phyloP scores from a whole-genome alignment of 2,329 filamentous ascomycete species.

The Colletotrichum tabaci region DNA sequence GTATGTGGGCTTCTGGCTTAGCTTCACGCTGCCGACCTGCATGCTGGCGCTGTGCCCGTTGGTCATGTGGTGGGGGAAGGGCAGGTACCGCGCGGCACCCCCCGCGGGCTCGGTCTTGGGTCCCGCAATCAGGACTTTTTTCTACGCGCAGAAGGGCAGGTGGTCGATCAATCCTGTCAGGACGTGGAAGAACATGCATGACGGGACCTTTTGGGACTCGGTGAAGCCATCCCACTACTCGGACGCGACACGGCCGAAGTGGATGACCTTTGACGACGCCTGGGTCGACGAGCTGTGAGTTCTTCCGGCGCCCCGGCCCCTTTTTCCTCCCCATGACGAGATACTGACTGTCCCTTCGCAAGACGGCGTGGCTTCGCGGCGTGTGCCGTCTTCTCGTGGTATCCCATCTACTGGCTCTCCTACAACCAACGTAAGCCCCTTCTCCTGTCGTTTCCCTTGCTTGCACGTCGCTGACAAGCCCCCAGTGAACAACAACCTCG shows the following conservation, averaged over 20 bases:
- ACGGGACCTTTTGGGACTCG: slow-evolving; percentile 74
- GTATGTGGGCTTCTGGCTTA: slow-evolving; percentile 82
- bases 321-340: background rate
- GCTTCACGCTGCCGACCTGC: slow-evolving; percentile 77
- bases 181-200: slow-evolving; percentile 72
- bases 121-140: slow-evolving; percentile 73
- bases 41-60: slow-evolving; percentile 75
- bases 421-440: slow-evolving; percentile 58
- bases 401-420: slow-evolving; percentile 73
- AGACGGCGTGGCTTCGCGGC: slow-evolving; percentile 74
- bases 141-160: slow-evolving; percentile 76
- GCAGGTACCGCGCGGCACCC: slow-evolving; percentile 70
- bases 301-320: background rate
- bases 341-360: background rate
- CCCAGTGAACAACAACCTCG: slow-evolving; percentile 70
- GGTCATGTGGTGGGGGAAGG: slow-evolving; percentile 72
- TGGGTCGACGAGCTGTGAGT: slow-evolving; percentile 80
- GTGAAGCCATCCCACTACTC: slow-evolving; percentile 78
- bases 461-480: slow-evolving; percentile 37
- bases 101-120: slow-evolving; percentile 78
- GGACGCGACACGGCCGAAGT: slow-evolving; percentile 68
- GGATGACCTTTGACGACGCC: slow-evolving; percentile 85
- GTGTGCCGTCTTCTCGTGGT: slow-evolving; percentile 79
- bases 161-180: slow-evolving; percentile 77
- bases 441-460: background rate